Percentiles rank a stretch among this genome's conserved stretches.
These are phyloP conservation scores for Boletus bicolor DNA, from an alignment of 768 basidiomycete genomes.

Conservation along the genomic window DNA sequence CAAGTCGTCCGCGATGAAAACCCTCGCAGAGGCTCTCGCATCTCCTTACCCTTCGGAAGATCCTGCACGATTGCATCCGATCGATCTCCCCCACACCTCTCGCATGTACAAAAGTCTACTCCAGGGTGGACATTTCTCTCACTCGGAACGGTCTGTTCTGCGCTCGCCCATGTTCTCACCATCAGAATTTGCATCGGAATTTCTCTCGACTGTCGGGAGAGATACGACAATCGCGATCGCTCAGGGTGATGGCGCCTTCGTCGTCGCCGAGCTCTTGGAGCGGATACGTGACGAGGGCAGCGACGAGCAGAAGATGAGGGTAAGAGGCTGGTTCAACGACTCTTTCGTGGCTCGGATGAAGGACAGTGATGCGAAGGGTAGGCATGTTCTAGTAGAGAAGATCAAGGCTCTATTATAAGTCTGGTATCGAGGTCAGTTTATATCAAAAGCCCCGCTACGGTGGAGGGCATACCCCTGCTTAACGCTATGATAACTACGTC, in stretches of 20 bases:
- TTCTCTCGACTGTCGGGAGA: constrained; percentile 52
- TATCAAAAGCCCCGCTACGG: constrained; percentile 8
- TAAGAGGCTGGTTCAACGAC: constrained; percentile 59
- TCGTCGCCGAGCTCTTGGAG: constrained; percentile 71
- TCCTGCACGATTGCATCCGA: constrained; percentile 52
- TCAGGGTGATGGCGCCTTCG: constrained; percentile 63
- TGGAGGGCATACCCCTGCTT: background rate
- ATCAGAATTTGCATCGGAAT: constrained; percentile 53
- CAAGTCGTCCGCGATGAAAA: constrained; percentile 58
- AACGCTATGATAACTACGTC: background rate
- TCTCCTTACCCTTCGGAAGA: constrained; percentile 56
- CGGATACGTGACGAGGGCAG: constrained; percentile 45
- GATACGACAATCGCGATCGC: constrained; percentile 55
- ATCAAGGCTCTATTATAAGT: constrained; percentile 33
- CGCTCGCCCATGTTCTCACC: constrained; percentile 55
- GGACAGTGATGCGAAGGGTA: constrained; percentile 63
- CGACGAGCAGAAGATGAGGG: constrained; percentile 37
- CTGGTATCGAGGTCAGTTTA: background rate
- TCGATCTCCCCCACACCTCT: constrained; percentile 80
- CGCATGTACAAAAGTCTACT: constrained; percentile 86
- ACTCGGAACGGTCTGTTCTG: constrained; percentile 52
- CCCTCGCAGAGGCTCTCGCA: constrained; percentile 58
- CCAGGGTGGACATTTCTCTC: constrained; percentile 87
- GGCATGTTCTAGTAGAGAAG: constrained; percentile 64
- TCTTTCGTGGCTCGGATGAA: constrained; percentile 48